These are phyloP conservation scores for Colletotrichum simmondsii DNA, from an alignment of 2,329 filamentous ascomycete genomes.

Conservation along the genomic window DNA sequence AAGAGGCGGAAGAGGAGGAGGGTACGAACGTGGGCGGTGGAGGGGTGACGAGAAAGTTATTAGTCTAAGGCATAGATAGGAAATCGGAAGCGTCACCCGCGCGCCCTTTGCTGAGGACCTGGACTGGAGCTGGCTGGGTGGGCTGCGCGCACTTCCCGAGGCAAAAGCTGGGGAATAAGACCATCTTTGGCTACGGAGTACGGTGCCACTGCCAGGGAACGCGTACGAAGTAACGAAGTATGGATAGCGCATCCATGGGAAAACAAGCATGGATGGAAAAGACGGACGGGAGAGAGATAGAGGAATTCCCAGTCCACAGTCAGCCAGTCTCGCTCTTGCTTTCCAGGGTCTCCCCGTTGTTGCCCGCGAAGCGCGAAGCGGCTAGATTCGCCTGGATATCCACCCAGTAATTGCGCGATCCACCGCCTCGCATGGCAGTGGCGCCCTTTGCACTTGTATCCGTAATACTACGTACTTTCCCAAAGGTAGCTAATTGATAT, in stretches of 20 bases:
- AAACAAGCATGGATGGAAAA: not conserved
- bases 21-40: not conserved
- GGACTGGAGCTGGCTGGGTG: not conserved
- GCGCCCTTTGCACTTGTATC: not conserved
- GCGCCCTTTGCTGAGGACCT: not conserved
- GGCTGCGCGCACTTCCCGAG: constrained; percentile 5
- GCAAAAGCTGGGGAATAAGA: constrained; percentile 25
- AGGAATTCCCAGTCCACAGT: not conserved
- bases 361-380: not conserved
- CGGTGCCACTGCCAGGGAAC: not conserved
- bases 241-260: constrained; percentile 3
- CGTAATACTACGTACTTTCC: no score
- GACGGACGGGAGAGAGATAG: not conserved
- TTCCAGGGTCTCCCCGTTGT: not conserved
- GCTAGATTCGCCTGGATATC: not conserved
- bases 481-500: no score
- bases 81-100: not conserved
- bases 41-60: not conserved
- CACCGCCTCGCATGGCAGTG: not conserved
- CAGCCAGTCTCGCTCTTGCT: not conserved
- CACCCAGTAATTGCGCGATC: not conserved
- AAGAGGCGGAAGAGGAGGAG: not conserved
- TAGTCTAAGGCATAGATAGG: not conserved
- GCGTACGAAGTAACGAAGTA: not conserved
- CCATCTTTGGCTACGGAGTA: not conserved